Evolutionary conservation across 2,329 filamentous ascomycete genomes (phyloP).

Genomic region (Dactylella cylindrospora): DNA sequence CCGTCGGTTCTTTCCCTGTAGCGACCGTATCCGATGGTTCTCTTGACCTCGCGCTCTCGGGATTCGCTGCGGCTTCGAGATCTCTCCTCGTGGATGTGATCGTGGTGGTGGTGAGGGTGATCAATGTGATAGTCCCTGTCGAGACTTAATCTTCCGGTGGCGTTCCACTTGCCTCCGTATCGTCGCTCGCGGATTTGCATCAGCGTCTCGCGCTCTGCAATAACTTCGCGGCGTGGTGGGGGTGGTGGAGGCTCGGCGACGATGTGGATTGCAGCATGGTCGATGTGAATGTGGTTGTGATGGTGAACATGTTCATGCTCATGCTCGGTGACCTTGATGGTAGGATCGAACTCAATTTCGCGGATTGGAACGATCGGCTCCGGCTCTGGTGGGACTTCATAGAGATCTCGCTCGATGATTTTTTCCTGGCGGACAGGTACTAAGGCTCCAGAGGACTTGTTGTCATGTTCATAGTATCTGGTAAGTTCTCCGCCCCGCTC

Average conservation of each 20-base stretch:
- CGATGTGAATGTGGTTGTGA: constrained; percentile 43
- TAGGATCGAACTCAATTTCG: constrained; percentile 38
- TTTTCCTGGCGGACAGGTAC: constrained; percentile 43
- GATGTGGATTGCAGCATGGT: constrained; percentile 42
- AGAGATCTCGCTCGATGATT: constrained; percentile 43
- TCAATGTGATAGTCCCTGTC: constrained; percentile 20
- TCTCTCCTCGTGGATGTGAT: constrained; percentile 12
- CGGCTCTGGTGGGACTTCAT: constrained; percentile 38
- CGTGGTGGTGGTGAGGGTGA: constrained; percentile 12
- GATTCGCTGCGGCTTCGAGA: constrained; percentile 34
- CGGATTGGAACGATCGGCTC: constrained; percentile 42
- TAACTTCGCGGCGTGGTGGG: constrained; percentile 19
- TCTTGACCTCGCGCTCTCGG: constrained; percentile 39
- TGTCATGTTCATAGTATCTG: constrained; percentile 35
- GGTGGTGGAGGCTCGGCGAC: constrained; percentile 37
- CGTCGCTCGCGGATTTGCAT: constrained; percentile 34
- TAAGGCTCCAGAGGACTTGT: constrained; percentile 28
- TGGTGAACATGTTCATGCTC: constrained; percentile 43
- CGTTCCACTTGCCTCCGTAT: constrained; percentile 42
- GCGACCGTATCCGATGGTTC: constrained; percentile 42
- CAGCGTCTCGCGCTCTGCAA: constrained; percentile 36
- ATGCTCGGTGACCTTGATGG: constrained; percentile 41
- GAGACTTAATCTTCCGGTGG: constrained; percentile 35
- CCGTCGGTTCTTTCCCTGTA: constrained; percentile 31
- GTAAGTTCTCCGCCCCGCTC: constrained; percentile 33